phyloP scores from a whole-genome alignment of 192 early-diverging fungal genomes.

The Gorgonomyces haynaldii region DNA sequence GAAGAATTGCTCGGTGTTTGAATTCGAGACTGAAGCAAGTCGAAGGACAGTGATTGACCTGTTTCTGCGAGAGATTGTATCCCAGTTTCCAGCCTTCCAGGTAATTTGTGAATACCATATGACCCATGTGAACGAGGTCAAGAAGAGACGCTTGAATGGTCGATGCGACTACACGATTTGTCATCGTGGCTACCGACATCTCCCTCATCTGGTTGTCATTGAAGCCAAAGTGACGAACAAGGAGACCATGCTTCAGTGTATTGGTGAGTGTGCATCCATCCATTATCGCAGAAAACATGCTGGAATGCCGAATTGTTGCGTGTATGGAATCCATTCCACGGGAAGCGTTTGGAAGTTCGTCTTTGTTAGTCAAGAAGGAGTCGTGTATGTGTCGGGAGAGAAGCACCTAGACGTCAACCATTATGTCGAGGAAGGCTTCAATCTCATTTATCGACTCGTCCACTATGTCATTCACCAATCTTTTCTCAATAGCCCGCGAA shows the following conservation, averaged over 20 bases:
- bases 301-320: background rate
- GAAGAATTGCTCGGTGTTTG: conserved; percentile 4
- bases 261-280: conserved; percentile 4
- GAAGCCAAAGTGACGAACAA: conserved; percentile 3
- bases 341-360: conserved; percentile 1
- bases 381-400: background rate
- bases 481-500: background rate
- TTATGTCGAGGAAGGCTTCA: conserved; percentile 1
- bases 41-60: conserved; percentile 1
- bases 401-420: background rate
- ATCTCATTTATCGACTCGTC: conserved; percentile 1
- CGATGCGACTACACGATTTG: background rate
- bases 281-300: background rate
- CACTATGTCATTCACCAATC: background rate
- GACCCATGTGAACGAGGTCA: background rate
- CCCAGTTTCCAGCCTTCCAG: background rate
- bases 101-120: conserved; percentile 1
- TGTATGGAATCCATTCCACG: background rate
- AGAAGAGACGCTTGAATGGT: background rate
- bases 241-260: background rate
- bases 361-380: conserved; percentile 1
- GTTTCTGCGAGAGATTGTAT: background rate
- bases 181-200: conserved; percentile 1
- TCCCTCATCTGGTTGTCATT: background rate
- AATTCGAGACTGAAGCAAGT: conserved; percentile 1